Conservation (phyloP, 805 yeast species). For the Cyberlindnera meyerae region DNA sequence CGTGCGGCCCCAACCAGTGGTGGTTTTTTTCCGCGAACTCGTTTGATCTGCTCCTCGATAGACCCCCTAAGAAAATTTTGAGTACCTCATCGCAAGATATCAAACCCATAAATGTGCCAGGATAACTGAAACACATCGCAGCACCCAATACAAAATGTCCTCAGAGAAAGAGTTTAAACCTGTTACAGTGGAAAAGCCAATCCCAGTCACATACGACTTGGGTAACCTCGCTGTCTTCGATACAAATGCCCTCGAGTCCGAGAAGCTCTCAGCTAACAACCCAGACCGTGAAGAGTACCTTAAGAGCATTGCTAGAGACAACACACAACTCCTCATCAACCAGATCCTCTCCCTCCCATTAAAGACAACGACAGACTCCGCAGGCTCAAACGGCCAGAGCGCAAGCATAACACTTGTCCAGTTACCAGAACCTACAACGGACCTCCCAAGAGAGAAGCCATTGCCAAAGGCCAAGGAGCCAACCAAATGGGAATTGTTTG, state of each 20-base stretch:
- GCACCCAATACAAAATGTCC: slow-evolving; percentile 1
- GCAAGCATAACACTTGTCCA: slow-evolving; percentile 77
- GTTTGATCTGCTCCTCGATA: too few species aligned
- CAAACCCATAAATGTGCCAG: too few species aligned
- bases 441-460: slow-evolving; percentile 89
- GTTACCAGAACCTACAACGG: slow-evolving; percentile 79
- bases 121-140: too few species aligned
- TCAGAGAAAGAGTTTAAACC: slow-evolving; percentile 40
- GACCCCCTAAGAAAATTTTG: slow-evolving; percentile 6
- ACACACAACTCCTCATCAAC: slow-evolving; percentile 85
- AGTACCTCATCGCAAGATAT: slow-evolving; percentile 1
- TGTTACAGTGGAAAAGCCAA: slow-evolving; percentile 84
- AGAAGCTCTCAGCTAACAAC: slow-evolving; percentile 46
- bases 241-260: slow-evolving; percentile 74
- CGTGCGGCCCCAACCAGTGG: background rate
- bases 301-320: slow-evolving; percentile 73
- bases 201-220: slow-evolving; percentile 83
- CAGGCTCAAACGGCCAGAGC: slow-evolving; percentile 50
- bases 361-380: slow-evolving; percentile 76
- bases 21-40: too few species aligned
- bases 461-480: slow-evolving; percentile 88
- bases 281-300: slow-evolving; percentile 61
- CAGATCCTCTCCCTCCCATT: slow-evolving; percentile 88
- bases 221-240: slow-evolving; percentile 92
- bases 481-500: slow-evolving; percentile 96